Conservation (phyloP, 106 monocot genomes). For the Dioscorea alata region DNA sequence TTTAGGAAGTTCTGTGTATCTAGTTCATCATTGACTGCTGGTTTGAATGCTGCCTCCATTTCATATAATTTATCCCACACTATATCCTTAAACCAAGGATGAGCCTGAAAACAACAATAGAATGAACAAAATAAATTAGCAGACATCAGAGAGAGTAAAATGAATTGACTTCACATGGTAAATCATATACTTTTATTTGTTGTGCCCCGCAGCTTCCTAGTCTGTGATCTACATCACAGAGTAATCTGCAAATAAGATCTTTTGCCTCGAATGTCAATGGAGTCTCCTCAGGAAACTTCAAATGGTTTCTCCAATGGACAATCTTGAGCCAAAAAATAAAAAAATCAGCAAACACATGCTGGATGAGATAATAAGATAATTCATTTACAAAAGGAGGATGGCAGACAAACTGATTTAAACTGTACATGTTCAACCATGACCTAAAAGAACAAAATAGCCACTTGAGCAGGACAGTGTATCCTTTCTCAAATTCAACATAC, state of each 20-base stretch:
- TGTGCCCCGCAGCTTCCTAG: slow-evolving; percentile 69
- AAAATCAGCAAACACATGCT: background rate
- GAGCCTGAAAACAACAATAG: slow-evolving; percentile 53
- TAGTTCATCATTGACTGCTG: slow-evolving; percentile 79
- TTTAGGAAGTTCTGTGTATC: slow-evolving; percentile 93
- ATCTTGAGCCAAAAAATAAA: slow-evolving; percentile 37
- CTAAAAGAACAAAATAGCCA: too few relatives aligned
- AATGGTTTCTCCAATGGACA: slow-evolving; percentile 90
- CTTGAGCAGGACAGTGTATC: too few relatives aligned
- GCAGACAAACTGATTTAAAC: too few relatives aligned
- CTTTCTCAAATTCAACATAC: too few relatives aligned
- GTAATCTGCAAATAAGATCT: slow-evolving; percentile 88
- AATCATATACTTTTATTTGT: slow-evolving; percentile 72
- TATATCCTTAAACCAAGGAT: slow-evolving; percentile 90
- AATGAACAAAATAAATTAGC: background rate
- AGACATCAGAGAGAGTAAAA: background rate
- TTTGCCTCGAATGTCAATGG: slow-evolving; percentile 61
- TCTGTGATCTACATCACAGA: slow-evolving; percentile 94
- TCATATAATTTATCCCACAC: slow-evolving; percentile 96
- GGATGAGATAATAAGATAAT: too few relatives aligned
- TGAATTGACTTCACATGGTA: background rate
- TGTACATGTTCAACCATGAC: too few relatives aligned
- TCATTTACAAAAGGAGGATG: too few relatives aligned
- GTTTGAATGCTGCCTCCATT: slow-evolving; percentile 91
- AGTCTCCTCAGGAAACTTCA: slow-evolving; percentile 81